Percentiles rank a stretch among this genome's conserved stretches.
These are phyloP conservation scores for Lentinula sp. DNA, from an alignment of 768 basidiomycete species.

Conservation along the genomic window DNA sequence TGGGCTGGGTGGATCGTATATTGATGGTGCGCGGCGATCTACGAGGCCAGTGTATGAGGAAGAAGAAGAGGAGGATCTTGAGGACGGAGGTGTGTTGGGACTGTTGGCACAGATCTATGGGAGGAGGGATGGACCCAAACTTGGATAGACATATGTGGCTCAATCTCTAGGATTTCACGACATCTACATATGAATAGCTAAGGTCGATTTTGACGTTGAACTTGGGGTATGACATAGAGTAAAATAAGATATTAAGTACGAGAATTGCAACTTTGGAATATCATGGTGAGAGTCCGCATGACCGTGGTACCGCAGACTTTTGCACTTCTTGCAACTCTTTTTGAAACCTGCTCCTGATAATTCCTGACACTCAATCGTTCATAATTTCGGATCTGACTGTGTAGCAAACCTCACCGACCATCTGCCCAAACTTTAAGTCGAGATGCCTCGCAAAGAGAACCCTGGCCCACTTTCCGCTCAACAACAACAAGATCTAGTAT, in stretches of 20 bases:
- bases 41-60: slow-evolving; percentile 43
- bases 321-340: too few species aligned
- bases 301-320: too few species aligned
- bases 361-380: neutral
- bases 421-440: neutral
- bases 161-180: neutral
- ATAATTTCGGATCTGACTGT: neutral
- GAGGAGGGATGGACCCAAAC: slow-evolving; percentile 39
- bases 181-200: neutral
- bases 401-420: neutral
- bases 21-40: slow-evolving; percentile 53
- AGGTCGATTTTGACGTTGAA: neutral
- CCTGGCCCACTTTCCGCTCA: slow-evolving; percentile 58
- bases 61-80: slow-evolving; percentile 59
- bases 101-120: slow-evolving; percentile 85
- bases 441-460: slow-evolving; percentile 71
- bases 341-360: neutral
- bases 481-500: slow-evolving; percentile 72
- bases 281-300: too few species aligned
- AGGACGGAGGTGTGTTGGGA: slow-evolving; percentile 82
- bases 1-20: slow-evolving; percentile 67
- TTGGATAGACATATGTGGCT: neutral
- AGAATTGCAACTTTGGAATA: too few species aligned
- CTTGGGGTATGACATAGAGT: too few species aligned
- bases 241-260: too few species aligned